Evolutionary conservation across 2,329 filamentous ascomycete species (phyloP).

Genomic region (Talaromyces verruculosus): DNA sequence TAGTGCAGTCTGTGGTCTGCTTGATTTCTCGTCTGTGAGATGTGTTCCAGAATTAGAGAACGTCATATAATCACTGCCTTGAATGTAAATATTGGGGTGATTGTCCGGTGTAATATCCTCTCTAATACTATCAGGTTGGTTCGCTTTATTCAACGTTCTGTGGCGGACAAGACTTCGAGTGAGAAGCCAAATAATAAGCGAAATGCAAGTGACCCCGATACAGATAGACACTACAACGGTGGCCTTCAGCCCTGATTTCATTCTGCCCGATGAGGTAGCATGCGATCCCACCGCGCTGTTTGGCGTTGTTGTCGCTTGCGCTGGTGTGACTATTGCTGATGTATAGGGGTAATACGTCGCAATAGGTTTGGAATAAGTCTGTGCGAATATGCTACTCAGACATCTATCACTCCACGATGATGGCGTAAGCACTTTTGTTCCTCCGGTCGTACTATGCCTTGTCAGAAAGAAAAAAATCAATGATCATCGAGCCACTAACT

Average conservation of each 20-base stretch:
- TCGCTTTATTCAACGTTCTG: neutral
- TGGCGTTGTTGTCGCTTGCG: neutral
- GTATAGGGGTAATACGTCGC: constrained; percentile 62
- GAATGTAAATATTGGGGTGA: neutral
- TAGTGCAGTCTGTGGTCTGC: neutral
- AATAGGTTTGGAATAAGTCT: constrained; percentile 57
- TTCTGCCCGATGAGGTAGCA: neutral
- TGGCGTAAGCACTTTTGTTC: constrained; percentile 32
- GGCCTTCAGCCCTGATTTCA: neutral
- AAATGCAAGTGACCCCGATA: neutral
- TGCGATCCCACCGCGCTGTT: neutral
- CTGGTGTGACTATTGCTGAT: neutral
- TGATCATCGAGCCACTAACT: constrained; percentile 27
- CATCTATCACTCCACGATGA: constrained; percentile 49
- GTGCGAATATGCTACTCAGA: constrained; percentile 56
- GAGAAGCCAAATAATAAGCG: constrained; percentile 1
- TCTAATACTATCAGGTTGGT: neutral
- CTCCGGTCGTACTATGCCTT: constrained; percentile 33
- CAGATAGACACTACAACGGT: neutral
- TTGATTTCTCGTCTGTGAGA: neutral
- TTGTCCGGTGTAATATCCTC: neutral
- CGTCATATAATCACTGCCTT: neutral
- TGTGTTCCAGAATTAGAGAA: neutral
- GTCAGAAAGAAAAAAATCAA: constrained; percentile 16
- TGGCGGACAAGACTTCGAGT: neutral